These are phyloP conservation scores for Oehlia diaphana DNA, from an alignment of 192 early-diverging fungal genomes.

Conservation along the genomic window DNA sequence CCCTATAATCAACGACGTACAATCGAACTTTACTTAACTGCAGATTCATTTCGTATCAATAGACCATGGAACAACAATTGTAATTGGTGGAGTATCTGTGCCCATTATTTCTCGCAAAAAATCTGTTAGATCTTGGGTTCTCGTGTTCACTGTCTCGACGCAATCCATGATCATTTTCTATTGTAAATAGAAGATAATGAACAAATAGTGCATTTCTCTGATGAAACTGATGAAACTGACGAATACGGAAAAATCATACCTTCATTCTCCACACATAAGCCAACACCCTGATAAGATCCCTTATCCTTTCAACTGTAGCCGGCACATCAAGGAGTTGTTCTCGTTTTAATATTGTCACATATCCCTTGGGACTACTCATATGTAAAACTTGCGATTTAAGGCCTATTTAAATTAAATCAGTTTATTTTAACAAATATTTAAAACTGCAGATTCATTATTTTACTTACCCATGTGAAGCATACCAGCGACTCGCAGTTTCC, in stretches of 20 bases:
- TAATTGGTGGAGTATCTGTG: conserved; percentile 2
- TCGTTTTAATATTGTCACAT: conserved; percentile 18
- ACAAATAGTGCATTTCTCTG: conserved; percentile 12
- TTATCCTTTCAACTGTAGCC: conserved; percentile 9
- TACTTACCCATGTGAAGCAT: conserved; percentile 24
- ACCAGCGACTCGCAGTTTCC: neutral
- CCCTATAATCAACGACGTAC: too few species aligned
- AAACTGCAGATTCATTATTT: neutral
- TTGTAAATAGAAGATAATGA: conserved; percentile 17
- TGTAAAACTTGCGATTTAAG: conserved; percentile 27
- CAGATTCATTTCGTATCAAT: too few species aligned
- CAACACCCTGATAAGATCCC: conserved; percentile 23
- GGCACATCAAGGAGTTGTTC: conserved; percentile 6
- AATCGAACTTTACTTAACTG: too few species aligned
- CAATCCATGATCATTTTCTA: conserved; percentile 26
- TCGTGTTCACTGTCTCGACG: conserved; percentile 19
- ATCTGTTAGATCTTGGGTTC: conserved; percentile 9
- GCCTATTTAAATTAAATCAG: conserved; percentile 24
- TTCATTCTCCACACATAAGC: neutral
- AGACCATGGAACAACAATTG: conserved; percentile 13
- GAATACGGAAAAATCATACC: too few species aligned
- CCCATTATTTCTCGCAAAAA: conserved; percentile 21
- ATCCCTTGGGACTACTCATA: conserved; percentile 22
- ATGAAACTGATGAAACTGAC: too few species aligned
- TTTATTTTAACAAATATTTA: conserved; percentile 2